Percentiles rank a stretch among this genome's conserved stretches.
These are phyloP conservation scores for Aspergillus panamensis DNA, from an alignment of 495 filamentous ascomycete genomes.

Conservation along the genomic window DNA sequence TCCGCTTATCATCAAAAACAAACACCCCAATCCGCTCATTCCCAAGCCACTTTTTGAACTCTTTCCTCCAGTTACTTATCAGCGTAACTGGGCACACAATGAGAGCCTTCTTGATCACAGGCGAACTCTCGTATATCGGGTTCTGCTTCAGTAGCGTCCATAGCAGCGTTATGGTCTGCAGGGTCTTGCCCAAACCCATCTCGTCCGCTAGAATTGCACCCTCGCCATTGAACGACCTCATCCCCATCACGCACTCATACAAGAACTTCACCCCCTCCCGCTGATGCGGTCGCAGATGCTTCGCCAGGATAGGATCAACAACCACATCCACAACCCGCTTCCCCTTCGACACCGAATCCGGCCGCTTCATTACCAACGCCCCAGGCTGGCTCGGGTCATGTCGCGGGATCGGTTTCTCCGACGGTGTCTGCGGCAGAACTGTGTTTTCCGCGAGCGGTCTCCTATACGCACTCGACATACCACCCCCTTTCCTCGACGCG, in stretches of 20 bases:
- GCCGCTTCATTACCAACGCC: constrained; percentile 70
- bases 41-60: constrained; percentile 79
- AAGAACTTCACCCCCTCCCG: constrained; percentile 73
- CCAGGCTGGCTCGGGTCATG: constrained; percentile 60
- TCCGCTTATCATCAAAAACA: constrained; percentile 64
- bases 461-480: constrained; percentile 49
- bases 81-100: constrained; percentile 80
- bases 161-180: constrained; percentile 73
- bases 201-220: constrained; percentile 79
- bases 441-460: constrained; percentile 57
- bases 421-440: constrained; percentile 41
- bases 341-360: constrained; percentile 52
- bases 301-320: constrained; percentile 66
- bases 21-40: constrained; percentile 75
- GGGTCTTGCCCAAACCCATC: constrained; percentile 78
- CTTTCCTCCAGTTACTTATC: constrained; percentile 77
- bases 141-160: constrained; percentile 84
- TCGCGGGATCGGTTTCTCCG: constrained; percentile 52
- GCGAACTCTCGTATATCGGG: constrained; percentile 57
- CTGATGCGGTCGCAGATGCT: constrained; percentile 70
- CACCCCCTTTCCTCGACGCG: constrained; percentile 21
- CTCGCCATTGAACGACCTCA: constrained; percentile 65
- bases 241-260: constrained; percentile 84
- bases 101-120: constrained; percentile 71
- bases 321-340: constrained; percentile 77